These are phyloP conservation scores for Pyrenula massariospora DNA, from an alignment of 495 filamentous ascomycete genomes.

Conservation along the genomic window DNA sequence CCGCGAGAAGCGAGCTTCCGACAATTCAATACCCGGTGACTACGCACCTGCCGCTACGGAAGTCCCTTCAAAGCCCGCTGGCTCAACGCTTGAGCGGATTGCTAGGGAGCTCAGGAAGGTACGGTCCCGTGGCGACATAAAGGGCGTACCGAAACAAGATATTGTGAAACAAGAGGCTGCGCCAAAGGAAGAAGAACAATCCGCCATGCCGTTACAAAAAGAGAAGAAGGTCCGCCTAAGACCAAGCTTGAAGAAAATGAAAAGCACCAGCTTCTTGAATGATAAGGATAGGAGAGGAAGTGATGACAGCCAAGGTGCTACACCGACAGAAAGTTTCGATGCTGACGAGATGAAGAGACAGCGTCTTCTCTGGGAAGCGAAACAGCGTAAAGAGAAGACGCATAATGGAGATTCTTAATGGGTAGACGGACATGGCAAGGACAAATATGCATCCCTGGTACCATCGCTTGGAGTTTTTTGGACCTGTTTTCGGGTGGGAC, in stretches of 20 bases:
- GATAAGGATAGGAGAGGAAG: conserved; percentile 7
- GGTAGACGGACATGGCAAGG: neutral
- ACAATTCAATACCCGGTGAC: conserved; percentile 9
- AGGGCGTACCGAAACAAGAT: conserved; percentile 7
- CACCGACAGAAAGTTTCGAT: conserved; percentile 28
- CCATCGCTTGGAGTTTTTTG: neutral
- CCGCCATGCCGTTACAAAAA: neutral
- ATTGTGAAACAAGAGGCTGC: neutral
- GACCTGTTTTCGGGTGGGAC: neutral
- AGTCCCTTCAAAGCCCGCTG: conserved; percentile 14
- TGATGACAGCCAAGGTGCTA: conserved; percentile 13
- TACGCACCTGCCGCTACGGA: neutral
- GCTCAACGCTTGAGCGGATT: conserved; percentile 46
- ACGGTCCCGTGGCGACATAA: conserved; percentile 17
- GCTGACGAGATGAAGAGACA: conserved; percentile 36
- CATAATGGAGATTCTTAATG: neutral
- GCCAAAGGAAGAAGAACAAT: neutral
- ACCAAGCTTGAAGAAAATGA: conserved; percentile 36
- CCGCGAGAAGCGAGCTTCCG: conserved; percentile 34
- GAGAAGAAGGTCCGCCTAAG: conserved; percentile 13
- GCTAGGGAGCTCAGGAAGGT: conserved; percentile 43
- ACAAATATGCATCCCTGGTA: neutral
- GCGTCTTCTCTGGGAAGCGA: conserved; percentile 36
- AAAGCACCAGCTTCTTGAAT: conserved; percentile 26
- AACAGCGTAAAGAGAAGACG: conserved; percentile 24